Conservation (phyloP, 2,329 filamentous ascomycete genomes). For the Aspergillus versicolor region DNA sequence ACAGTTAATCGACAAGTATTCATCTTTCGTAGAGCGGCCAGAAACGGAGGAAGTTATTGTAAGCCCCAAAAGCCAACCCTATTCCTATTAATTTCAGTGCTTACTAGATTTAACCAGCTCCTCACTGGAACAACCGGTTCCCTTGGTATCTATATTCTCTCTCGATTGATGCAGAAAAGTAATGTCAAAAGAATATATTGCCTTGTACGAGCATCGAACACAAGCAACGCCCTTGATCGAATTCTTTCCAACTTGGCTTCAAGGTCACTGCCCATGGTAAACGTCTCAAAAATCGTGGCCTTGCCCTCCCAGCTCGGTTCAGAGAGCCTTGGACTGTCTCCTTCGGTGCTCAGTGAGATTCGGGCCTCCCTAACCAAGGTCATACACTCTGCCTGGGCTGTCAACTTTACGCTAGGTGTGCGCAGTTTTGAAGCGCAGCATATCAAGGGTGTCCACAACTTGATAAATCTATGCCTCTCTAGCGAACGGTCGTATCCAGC, state of each 20-base stretch:
- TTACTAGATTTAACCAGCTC: conserved; percentile 27
- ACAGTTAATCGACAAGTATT: conserved; percentile 49
- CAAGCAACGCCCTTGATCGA: conserved; percentile 6
- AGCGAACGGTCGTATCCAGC: conserved; percentile 31
- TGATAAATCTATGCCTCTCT: conserved; percentile 42
- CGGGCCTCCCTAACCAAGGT: conserved; percentile 50
- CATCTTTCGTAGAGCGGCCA: conserved; percentile 31
- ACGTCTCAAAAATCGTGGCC: conserved; percentile 9
- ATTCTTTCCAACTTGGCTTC: conserved; percentile 11
- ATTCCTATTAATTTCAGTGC: neutral
- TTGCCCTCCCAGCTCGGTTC: conserved; percentile 5
- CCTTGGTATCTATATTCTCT: conserved; percentile 60
- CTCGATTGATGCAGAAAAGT: conserved; percentile 36
- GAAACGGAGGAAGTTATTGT: conserved; percentile 20
- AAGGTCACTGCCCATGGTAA: conserved; percentile 5
- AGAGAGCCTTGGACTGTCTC: conserved; percentile 1
- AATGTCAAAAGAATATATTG: conserved; percentile 9
- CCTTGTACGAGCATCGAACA: conserved; percentile 5
- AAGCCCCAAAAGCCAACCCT: neutral
- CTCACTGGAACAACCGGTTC: conserved; percentile 67
- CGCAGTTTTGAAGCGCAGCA: conserved; percentile 56
- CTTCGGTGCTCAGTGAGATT: conserved; percentile 32
- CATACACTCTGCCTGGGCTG: conserved; percentile 64
- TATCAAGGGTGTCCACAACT: conserved; percentile 51
- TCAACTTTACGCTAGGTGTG: conserved; percentile 62